Base-by-base conservation (phyloP, 2,329 filamentous ascomycete genomes). In the Colletotrichum godetiae region DNA sequence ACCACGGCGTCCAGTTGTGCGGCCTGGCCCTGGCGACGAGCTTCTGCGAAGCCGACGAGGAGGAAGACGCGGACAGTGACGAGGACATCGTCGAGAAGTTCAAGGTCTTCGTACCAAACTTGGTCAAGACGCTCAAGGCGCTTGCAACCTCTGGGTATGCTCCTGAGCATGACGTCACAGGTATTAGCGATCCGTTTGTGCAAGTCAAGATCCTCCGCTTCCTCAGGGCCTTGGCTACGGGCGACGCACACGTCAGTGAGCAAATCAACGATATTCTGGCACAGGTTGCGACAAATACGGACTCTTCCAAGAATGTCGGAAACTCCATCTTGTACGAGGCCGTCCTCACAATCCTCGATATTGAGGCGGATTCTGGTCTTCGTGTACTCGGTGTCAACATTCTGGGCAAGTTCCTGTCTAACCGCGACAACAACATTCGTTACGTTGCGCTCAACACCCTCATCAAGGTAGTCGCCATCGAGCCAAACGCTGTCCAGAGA, bases 261-360 rank as follows among this genome's bases (percentile, higher is more conserved):
- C 93, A 97, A 82, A 98, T 99, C 86, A 99, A 98, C 84, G 97
- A 99, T 80, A 99, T 99, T 74, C 86, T 99, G 73, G 97, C 97
- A 6, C 95, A 98, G 85, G 97, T 99, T 67, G 97, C 97, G 65
- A 98, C 96, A 52, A 99, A 99, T 83, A 99, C 97, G 1, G 97
- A 99, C 80, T 95, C 96, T 0, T 95, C 95, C 33, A 99, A 99
- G 87, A 99, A 99, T 77, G 97, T 99, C 55, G 97, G 97, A 75
- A 99, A 99, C 82, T 96, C 97, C 0, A 99, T 99, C 78, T 88
- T 99, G 8, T 99, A 99, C 85, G 97, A 99, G 84, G 94, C 97
- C 1, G 97, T 99, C 49, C 91, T 97, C 56, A 99, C 97, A 0
- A 99, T 99, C 77, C 91, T 99, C 61, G 97, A 99, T 77, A 98